These are phyloP conservation scores for Pelargonium fulgidum DNA, from an alignment of 441 rosid species.

Conservation along the genomic window DNA sequence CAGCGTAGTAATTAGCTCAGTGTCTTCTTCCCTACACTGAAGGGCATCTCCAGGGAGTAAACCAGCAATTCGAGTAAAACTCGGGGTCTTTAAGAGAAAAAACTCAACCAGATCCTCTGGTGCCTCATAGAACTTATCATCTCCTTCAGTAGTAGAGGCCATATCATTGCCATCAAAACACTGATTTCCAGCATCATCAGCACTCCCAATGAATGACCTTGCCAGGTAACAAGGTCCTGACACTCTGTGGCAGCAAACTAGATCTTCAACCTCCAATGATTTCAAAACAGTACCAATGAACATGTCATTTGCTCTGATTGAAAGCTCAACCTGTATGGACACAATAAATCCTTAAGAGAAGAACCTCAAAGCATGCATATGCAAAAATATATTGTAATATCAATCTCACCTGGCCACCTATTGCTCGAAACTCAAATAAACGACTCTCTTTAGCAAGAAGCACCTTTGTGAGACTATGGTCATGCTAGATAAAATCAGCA, in stretches of 20 bases:
- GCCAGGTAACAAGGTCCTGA: conserved; percentile 71
- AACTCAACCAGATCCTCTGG: conserved; percentile 70
- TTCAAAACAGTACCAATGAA: conserved; percentile 80
- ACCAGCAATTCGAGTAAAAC: conserved; percentile 67
- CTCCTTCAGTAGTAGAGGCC: conserved; percentile 59
- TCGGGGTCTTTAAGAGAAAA: conserved; percentile 51
- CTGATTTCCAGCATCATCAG: conserved; percentile 39
- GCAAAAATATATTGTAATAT: conserved; percentile 14
- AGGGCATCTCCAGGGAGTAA: conserved; percentile 60
- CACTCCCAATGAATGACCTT: conserved; percentile 67
- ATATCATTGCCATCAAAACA: conserved; percentile 30
- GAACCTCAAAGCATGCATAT: conserved; percentile 19
- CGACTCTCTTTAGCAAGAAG: conserved; percentile 72
- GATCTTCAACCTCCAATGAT: conserved; percentile 96
- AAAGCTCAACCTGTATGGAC: conserved; percentile 69
- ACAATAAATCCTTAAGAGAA: conserved; percentile 20
- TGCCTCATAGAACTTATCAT: conserved; percentile 89
- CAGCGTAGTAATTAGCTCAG: conserved; percentile 42
- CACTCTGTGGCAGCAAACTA: conserved; percentile 46
- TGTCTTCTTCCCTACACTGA: conserved; percentile 33
- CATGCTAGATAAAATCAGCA: conserved; percentile 43
- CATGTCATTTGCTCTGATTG: conserved; percentile 70
- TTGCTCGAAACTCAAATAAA: conserved; percentile 84
- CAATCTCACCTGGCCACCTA: conserved; percentile 78
- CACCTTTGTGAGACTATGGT: conserved; percentile 56